Evolutionary conservation across 2,329 filamentous ascomycete genomes (phyloP).

Genomic region (Colletotrichum spaethianum): DNA sequence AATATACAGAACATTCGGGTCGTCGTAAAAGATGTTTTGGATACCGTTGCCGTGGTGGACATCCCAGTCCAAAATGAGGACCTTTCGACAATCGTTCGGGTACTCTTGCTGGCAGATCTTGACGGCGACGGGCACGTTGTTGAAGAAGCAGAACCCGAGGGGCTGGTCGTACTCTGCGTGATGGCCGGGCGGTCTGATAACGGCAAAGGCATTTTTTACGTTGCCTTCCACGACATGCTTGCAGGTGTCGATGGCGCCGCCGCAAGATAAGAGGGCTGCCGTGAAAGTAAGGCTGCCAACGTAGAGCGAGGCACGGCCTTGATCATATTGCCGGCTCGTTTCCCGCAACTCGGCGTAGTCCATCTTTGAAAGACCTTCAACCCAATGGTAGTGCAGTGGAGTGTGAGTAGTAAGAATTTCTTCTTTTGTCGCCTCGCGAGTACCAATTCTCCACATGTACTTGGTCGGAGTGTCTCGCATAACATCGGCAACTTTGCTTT

Average conservation of each 20-base stretch:
- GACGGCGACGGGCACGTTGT: conserved; percentile 96
- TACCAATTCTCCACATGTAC: conserved; percentile 83
- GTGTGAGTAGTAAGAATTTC: conserved; percentile 89
- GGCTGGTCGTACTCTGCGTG: conserved; percentile 89
- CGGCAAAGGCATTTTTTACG: conserved; percentile 95
- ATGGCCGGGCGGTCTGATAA: conserved; percentile 95
- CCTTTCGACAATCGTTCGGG: conserved; percentile 85
- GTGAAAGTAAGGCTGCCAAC: conserved; percentile 86
- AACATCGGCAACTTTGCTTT: conserved; percentile 66
- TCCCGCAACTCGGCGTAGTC: conserved; percentile 76
- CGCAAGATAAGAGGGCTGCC: conserved; percentile 87
- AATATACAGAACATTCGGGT: conserved; percentile 96
- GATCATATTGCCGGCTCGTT: conserved; percentile 73
- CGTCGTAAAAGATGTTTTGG: conserved; percentile 95
- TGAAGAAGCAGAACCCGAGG: conserved; percentile 98
- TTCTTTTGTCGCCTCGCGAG: conserved; percentile 81
- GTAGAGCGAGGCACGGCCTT: conserved; percentile 82
- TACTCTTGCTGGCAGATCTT: conserved; percentile 87
- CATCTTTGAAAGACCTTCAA: conserved; percentile 69
- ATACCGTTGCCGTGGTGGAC: conserved; percentile 90
- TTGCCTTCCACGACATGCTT: conserved; percentile 86
- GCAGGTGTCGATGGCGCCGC: conserved; percentile 96
- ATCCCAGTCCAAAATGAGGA: conserved; percentile 95
- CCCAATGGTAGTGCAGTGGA: conserved; percentile 83
- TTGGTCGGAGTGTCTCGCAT: conserved; percentile 68